Percentiles rank a stretch among this genome's conserved stretches.
Evolutionary conservation across 2,329 filamentous ascomycete species (phyloP).

Genomic region (Huntiella omanensis): DNA sequence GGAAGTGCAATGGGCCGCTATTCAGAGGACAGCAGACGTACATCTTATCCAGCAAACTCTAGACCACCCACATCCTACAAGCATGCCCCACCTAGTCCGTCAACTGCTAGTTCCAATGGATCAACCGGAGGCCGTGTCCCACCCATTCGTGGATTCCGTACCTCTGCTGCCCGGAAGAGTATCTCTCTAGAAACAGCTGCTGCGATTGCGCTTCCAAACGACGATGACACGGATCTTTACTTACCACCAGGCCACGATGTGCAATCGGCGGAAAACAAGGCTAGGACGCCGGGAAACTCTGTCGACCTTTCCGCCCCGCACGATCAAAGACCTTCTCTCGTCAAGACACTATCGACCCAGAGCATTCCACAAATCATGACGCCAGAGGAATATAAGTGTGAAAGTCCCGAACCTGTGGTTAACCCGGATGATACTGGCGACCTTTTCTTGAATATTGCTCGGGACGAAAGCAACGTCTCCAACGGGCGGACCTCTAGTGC

Average conservation of each 20-base stretch:
- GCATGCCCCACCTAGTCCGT: slow-evolving; percentile 9
- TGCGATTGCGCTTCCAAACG: slow-evolving; percentile 25
- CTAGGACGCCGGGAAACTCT: slow-evolving; percentile 22
- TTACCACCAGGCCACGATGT: slow-evolving; percentile 13
- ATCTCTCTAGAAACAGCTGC: slow-evolving; percentile 33
- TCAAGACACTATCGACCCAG: too few relatives aligned
- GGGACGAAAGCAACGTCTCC: slow-evolving; percentile 25
- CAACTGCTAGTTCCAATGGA: slow-evolving; percentile 16
- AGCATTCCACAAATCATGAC: slow-evolving; percentile 12
- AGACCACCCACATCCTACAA: slow-evolving; percentile 19
- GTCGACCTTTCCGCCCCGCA: slow-evolving; percentile 12
- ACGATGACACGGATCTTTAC: slow-evolving; percentile 24
- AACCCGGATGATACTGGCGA: slow-evolving; percentile 35
- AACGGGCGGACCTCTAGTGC: slow-evolving; percentile 19
- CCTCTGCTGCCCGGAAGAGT: slow-evolving; percentile 37
- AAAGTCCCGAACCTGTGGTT: too few relatives aligned
- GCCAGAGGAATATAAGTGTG: background rate
- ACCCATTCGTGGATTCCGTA: slow-evolving; percentile 37
- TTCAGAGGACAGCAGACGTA: slow-evolving; percentile 29
- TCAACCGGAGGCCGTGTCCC: slow-evolving; percentile 21
- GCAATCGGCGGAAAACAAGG: background rate
- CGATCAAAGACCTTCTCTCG: too few relatives aligned
- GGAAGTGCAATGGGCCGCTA: background rate
- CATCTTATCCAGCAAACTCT: slow-evolving; percentile 9
- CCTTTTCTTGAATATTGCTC: slow-evolving; percentile 39